A percentile compares a stretch with the other conserved stretches of the same genome.
phyloP scores from a whole-genome alignment of 2,329 filamentous ascomycete genomes.

The Septoria petroselini region DNA sequence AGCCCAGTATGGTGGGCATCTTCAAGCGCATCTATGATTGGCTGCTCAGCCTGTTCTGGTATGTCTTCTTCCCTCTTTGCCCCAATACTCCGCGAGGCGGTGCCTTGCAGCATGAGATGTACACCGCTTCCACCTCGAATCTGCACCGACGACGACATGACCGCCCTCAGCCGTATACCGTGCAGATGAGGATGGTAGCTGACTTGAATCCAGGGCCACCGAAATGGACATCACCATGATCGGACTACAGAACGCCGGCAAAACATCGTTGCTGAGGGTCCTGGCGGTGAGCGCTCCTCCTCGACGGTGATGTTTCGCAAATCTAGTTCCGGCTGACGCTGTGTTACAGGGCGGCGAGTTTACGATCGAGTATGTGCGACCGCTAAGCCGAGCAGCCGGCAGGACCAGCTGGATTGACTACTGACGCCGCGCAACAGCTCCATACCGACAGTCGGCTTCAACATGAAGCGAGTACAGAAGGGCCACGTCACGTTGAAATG shows the following conservation, averaged over 20 bases:
- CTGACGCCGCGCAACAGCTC: conserved; percentile 62
- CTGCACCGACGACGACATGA: conserved; percentile 16
- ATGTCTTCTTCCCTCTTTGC: conserved; percentile 36
- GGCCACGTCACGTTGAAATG: conserved; percentile 98
- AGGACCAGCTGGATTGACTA: no score
- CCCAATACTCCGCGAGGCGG: conserved; percentile 7
- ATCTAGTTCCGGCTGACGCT: conserved; percentile 38
- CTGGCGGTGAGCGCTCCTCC: conserved; percentile 70
- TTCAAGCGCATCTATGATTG: conserved; percentile 97
- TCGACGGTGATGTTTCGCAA: conserved; percentile 16
- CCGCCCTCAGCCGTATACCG: conserved; percentile 17
- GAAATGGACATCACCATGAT: conserved; percentile 99
- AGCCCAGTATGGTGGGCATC: conserved; percentile 71
- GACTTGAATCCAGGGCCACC: conserved; percentile 67
- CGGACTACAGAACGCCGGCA: conserved; percentile 94
- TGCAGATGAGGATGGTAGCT: conserved; percentile 19
- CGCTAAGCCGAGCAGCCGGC: conserved; percentile 44
- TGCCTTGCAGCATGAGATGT: conserved; percentile 23
- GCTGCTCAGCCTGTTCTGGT: conserved; percentile 97
- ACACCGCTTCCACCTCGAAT: conserved; percentile 18
- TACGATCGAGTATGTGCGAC: conserved; percentile 76
- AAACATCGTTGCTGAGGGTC: conserved; percentile 90
- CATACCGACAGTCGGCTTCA: conserved; percentile 97
- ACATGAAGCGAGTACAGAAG: conserved; percentile 97
- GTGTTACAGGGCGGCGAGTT: conserved; percentile 84